phyloP scores from a whole-genome alignment of 2,329 filamentous ascomycete genomes.

The Apiospora malaysiana region DNA sequence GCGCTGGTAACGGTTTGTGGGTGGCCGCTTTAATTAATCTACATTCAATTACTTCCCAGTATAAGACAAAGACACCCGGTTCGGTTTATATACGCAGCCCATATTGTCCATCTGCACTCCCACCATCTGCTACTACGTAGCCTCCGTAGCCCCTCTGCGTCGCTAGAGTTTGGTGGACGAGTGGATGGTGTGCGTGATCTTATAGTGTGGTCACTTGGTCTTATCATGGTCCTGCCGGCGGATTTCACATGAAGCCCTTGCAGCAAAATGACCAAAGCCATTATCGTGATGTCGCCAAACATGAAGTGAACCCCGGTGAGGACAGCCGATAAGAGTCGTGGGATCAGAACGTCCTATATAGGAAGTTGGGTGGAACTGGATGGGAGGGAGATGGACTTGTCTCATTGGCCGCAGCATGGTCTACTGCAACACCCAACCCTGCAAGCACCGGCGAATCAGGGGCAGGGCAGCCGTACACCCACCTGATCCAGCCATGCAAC shows the following conservation, averaged over 20 bases:
- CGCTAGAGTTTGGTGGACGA: neutral
- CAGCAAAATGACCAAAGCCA: neutral
- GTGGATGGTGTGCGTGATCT: neutral
- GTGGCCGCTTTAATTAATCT: neutral
- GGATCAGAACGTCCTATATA: neutral
- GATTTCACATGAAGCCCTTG: neutral
- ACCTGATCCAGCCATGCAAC: neutral
- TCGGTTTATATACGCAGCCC: neutral
- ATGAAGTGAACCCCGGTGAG: neutral
- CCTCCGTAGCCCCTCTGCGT: neutral
- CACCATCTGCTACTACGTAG: neutral
- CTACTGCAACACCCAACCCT: neutral
- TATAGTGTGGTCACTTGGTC: neutral
- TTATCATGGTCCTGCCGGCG: neutral
- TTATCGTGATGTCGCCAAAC: neutral
- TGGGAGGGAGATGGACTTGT: neutral
- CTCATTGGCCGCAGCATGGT: neutral
- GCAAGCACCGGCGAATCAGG: neutral
- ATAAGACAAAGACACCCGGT: neutral
- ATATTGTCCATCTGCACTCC: neutral
- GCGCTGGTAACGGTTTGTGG: neutral
- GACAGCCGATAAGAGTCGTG: constrained; percentile 5
- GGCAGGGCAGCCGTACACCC: neutral
- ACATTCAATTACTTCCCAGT: neutral
- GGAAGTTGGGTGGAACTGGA: neutral